Evolutionary conservation across 257 asterid genomes (phyloP).

Genomic region (Eustoma russellianum): DNA sequence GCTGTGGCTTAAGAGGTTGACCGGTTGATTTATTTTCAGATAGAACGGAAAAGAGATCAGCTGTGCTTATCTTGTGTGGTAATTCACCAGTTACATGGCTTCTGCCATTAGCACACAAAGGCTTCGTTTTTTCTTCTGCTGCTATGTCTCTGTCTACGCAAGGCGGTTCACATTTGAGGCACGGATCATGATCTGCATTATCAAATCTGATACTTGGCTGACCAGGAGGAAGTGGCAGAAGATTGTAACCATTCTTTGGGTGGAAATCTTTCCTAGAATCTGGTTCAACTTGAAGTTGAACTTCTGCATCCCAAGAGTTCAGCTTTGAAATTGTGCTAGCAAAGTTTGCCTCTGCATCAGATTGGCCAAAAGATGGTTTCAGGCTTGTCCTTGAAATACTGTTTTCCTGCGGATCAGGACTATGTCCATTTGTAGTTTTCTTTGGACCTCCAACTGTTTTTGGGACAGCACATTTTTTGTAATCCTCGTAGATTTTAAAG

Average conservation of each 20-base stretch:
- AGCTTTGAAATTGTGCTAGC: constrained; percentile 25
- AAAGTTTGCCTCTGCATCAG: constrained; percentile 26
- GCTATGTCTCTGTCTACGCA: constrained; percentile 14
- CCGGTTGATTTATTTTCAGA: constrained; percentile 23
- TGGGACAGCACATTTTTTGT: constrained; percentile 23
- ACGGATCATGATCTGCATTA: constrained; percentile 8
- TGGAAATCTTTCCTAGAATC: constrained; percentile 23
- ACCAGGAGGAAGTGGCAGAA: constrained; percentile 15
- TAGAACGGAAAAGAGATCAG: constrained; percentile 27
- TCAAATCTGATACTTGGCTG: constrained; percentile 15
- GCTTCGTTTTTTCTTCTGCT: constrained; percentile 8
- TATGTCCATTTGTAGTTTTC: constrained; percentile 18
- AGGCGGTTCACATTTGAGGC: constrained; percentile 11
- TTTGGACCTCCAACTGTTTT: constrained; percentile 21
- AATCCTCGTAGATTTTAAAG: constrained; percentile 23
- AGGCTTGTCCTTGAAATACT: constrained; percentile 21
- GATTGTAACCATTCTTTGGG: constrained; percentile 19
- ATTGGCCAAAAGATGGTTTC: constrained; percentile 22
- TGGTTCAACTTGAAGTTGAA: constrained; percentile 28
- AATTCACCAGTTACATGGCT: constrained; percentile 17
- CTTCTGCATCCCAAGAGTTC: constrained; percentile 30
- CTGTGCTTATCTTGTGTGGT: constrained; percentile 20
- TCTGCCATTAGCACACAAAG: constrained; percentile 17
- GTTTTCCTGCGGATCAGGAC: constrained; percentile 25
- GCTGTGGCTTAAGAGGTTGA: constrained; percentile 21